Conservation (phyloP, 1,139 yeast genomes). For the Scheffersomyces lignicola region DNA sequence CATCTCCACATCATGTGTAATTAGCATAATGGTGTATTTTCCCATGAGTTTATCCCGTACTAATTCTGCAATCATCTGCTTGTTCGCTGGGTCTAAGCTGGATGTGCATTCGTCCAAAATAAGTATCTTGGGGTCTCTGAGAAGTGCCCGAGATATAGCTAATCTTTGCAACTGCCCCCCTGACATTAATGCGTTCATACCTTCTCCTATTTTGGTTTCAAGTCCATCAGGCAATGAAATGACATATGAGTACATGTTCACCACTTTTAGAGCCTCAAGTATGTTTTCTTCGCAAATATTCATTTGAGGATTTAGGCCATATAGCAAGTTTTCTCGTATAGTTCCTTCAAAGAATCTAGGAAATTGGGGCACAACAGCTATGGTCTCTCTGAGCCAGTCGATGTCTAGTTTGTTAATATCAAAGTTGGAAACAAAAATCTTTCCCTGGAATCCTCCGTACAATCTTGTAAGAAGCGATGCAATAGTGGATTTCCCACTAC, state of each 20-base stretch:
- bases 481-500: constrained; percentile 79
- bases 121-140: constrained; percentile 61
- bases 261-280: constrained; percentile 38
- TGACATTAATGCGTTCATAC: constrained; percentile 51
- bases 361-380: constrained; percentile 69
- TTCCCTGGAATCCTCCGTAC: constrained; percentile 35
- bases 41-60: constrained; percentile 37
- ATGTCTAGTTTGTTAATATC: constrained; percentile 49
- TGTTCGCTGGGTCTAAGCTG: constrained; percentile 64
- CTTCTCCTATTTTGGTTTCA: constrained; percentile 56
- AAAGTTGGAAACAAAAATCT: constrained; percentile 34
- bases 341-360: constrained; percentile 68
- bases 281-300: constrained; percentile 35
- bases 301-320: constrained; percentile 47
- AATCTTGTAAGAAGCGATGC: constrained; percentile 54
- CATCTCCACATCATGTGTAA: constrained; percentile 62
- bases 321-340: constrained; percentile 62
- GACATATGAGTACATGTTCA: constrained; percentile 55
- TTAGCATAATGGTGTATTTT: constrained; percentile 43
- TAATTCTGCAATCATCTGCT: constrained; percentile 39
- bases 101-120: constrained; percentile 82
- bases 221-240: constrained; percentile 54
- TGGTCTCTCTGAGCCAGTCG: constrained; percentile 49
- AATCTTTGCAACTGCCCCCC: constrained; percentile 84
- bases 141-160: constrained; percentile 71